phyloP scores from a whole-genome alignment of 2,329 filamentous ascomycete genomes.

The Ophiocordyceps camponoti-leonardi region DNA sequence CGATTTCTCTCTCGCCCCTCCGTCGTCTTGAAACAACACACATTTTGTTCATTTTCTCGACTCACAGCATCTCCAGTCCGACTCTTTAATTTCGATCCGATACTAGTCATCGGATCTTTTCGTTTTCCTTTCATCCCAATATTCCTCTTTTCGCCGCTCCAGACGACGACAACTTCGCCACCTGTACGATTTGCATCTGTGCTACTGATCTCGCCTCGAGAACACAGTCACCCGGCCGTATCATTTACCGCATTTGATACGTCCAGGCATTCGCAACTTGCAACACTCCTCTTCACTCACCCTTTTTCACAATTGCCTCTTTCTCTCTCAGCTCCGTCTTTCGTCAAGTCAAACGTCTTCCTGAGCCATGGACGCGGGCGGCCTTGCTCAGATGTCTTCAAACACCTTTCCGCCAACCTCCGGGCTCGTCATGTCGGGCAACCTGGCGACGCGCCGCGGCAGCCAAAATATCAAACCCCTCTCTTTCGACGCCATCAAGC shows the following conservation, averaged over 20 bases:
- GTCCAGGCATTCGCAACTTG: not conserved
- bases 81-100: not conserved
- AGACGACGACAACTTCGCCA: not conserved
- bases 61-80: not conserved
- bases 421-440: conserved; percentile 61
- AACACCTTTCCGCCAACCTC: conserved; percentile 56
- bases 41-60: too few species aligned
- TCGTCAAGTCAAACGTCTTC: too few species aligned
- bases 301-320: conserved; percentile 3
- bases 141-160: too few species aligned
- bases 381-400: conserved; percentile 98
- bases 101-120: too few species aligned
- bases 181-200: not conserved
- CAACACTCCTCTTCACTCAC: conserved; percentile 1
- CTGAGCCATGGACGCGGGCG: conserved; percentile 77
- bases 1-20: not conserved
- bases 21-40: too few species aligned
- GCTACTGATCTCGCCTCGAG: not conserved
- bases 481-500: conserved; percentile 56
- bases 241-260: not conserved
- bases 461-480: conserved; percentile 81
- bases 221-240: not conserved
- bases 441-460: conserved; percentile 71
- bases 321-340: conserved; percentile 4
- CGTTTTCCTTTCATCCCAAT: not conserved